Conservation (phyloP, 2,329 filamentous ascomycete genomes). For the Leptoxyphium fumago region DNA sequence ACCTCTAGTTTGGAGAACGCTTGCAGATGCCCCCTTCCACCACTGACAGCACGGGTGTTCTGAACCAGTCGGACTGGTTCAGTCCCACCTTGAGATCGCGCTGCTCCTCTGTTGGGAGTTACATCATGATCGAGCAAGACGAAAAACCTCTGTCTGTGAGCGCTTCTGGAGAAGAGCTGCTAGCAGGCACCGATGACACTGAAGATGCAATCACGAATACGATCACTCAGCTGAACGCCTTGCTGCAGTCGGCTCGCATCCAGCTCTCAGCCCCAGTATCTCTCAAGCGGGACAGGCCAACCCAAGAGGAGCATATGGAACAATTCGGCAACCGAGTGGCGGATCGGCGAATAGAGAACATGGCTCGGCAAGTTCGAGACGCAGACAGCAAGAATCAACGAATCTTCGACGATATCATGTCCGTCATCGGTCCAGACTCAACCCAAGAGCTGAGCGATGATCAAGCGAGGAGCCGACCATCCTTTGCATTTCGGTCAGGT, state of each 20-base stretch:
- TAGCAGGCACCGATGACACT: no score
- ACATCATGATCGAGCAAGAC: no score
- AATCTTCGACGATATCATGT: background rate
- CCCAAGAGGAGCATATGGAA: background rate
- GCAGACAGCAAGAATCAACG: background rate
- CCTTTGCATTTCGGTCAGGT: background rate
- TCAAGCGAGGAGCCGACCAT: background rate
- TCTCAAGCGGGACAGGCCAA: background rate
- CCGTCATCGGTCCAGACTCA: background rate
- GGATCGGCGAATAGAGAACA: background rate
- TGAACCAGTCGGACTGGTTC: no score
- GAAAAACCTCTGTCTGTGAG: no score
- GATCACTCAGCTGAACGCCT: no score
- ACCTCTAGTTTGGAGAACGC: no score
- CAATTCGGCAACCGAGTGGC: background rate
- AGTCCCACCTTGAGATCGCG: no score
- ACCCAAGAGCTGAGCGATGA: background rate
- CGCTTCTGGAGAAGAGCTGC: no score
- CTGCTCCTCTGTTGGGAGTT: no score
- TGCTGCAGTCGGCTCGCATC: background rate
- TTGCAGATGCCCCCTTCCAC: no score
- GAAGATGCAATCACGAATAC: no score
- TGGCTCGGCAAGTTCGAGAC: background rate
- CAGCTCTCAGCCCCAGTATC: background rate
- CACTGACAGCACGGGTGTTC: no score